Evolutionary conservation across 805 yeast genomes (phyloP).

Genomic region (Candida maris): DNA sequence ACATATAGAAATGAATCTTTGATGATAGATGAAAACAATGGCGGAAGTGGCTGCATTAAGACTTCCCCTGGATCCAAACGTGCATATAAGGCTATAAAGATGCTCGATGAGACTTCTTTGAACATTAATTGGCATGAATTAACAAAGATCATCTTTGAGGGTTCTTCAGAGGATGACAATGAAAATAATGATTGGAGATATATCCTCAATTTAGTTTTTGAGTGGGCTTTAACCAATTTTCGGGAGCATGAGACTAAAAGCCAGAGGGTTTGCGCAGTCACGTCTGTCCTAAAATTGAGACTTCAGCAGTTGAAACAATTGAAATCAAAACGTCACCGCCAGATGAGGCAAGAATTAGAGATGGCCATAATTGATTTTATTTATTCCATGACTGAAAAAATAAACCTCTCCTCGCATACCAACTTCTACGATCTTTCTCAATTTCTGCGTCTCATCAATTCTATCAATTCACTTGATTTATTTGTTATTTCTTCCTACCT

Average conservation of each 20-base stretch:
- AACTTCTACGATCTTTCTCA: constrained; percentile 22
- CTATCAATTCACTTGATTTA: constrained; percentile 44
- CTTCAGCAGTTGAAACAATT: constrained; percentile 16
- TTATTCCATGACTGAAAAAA: constrained; percentile 28
- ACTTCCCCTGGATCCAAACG: constrained; percentile 11
- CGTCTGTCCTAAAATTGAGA: constrained; percentile 26
- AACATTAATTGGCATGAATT: constrained; percentile 15
- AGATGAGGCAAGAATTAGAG: constrained; percentile 29
- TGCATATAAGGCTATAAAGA: constrained; percentile 19
- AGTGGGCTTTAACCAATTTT: constrained; percentile 30
- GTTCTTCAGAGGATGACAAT: constrained; percentile 16
- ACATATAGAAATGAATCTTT: constrained; percentile 69
- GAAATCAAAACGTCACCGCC: constrained; percentile 24
- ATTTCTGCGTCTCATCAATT: constrained; percentile 48
- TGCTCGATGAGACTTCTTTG: constrained; percentile 27
- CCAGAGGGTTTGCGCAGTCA: constrained; percentile 22
- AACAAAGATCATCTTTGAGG: constrained; percentile 24
- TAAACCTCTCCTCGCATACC: constrained; percentile 16
- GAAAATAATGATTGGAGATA: constrained; percentile 25
- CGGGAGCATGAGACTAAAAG: constrained; percentile 12
- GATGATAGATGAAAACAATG: constrained; percentile 44
- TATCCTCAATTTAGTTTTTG: constrained; percentile 20
- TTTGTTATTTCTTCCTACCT: constrained; percentile 64
- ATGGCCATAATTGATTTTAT: constrained; percentile 30
- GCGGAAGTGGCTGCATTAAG: constrained; percentile 10